These are phyloP conservation scores for Verticillium nonalfalfae DNA, from an alignment of 2,329 filamentous ascomycete genomes.

Conservation along the genomic window DNA sequence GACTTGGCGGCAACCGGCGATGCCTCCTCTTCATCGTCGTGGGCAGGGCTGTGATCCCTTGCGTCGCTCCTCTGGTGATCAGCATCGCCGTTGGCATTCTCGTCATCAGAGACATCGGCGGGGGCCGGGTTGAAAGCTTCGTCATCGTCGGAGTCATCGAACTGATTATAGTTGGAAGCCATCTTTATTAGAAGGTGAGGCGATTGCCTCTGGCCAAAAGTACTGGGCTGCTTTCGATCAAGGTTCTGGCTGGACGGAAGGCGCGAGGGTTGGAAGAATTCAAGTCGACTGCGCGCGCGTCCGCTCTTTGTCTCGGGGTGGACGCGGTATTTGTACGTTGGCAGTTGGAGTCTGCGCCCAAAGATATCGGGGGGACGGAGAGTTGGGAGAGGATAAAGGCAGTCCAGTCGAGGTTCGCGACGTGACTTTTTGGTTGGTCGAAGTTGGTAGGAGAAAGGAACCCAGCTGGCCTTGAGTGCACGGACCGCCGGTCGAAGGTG, in stretches of 20 bases:
- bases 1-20: constrained; percentile 10
- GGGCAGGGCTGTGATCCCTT: constrained; percentile 25
- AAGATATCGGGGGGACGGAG: not conserved
- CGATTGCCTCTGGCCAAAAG: not conserved
- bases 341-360: not conserved
- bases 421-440: constrained; percentile 1
- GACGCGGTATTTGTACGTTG: not conserved
- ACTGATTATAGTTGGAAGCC: constrained; percentile 40
- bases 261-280: not conserved
- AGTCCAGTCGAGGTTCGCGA: not conserved
- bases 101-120: constrained; percentile 67
- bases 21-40: constrained; percentile 35
- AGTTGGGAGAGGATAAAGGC: not conserved
- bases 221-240: not conserved
- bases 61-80: constrained; percentile 40
- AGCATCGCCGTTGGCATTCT: constrained; percentile 39
- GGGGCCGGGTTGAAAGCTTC: constrained; percentile 84
- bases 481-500: not conserved
- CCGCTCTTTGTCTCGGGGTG: not conserved
- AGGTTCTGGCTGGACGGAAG: not conserved
- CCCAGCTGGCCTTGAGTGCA: not conserved
- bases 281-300: not conserved
- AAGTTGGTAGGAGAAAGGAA: not conserved
- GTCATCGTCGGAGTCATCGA: constrained; percentile 67
- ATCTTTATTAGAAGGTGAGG: constrained; percentile 20